These are phyloP conservation scores for Heterobasidion irregulare DNA, from an alignment of 1,284 basidiomycete genomes.

Conservation along the genomic window DNA sequence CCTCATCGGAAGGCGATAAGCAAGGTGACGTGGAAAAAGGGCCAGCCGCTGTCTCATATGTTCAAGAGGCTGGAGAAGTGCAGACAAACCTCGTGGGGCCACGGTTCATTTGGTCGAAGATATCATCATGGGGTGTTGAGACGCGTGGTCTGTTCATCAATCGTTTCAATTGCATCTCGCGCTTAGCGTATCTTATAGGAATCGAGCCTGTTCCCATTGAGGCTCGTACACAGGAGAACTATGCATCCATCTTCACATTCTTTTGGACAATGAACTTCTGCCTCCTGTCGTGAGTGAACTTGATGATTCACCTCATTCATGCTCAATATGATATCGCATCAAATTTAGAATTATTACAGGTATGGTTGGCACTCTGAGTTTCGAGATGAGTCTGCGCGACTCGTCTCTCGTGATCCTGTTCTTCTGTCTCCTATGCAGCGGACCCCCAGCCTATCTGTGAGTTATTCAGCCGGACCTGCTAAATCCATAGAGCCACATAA, in stretches of 20 bases:
- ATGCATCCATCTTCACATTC: background rate
- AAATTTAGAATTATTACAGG: slow-evolving; percentile 62
- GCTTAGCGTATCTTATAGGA: background rate
- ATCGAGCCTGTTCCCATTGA: background rate
- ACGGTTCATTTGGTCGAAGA: background rate
- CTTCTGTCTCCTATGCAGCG: slow-evolving; percentile 56
- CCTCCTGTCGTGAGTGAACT: background rate
- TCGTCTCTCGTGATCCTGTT: slow-evolving; percentile 70
- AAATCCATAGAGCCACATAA: background rate
- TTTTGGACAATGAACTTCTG: background rate
- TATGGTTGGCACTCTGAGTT: slow-evolving; percentile 61
- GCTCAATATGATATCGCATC: background rate
- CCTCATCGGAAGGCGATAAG: background rate
- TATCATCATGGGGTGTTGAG: background rate
- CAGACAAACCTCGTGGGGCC: background rate
- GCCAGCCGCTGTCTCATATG: background rate
- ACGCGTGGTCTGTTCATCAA: background rate
- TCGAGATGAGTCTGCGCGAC: slow-evolving; percentile 62
- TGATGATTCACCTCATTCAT: background rate
- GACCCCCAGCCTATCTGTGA: slow-evolving; percentile 53
- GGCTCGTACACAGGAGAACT: background rate
- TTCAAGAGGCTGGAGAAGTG: background rate
- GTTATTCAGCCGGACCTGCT: slow-evolving; percentile 15
- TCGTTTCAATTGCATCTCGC: background rate
- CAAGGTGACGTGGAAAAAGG: background rate